phyloP scores from a whole-genome alignment of 352 stramenopile genomes.

The Globisporangium abappressorium region DNA sequence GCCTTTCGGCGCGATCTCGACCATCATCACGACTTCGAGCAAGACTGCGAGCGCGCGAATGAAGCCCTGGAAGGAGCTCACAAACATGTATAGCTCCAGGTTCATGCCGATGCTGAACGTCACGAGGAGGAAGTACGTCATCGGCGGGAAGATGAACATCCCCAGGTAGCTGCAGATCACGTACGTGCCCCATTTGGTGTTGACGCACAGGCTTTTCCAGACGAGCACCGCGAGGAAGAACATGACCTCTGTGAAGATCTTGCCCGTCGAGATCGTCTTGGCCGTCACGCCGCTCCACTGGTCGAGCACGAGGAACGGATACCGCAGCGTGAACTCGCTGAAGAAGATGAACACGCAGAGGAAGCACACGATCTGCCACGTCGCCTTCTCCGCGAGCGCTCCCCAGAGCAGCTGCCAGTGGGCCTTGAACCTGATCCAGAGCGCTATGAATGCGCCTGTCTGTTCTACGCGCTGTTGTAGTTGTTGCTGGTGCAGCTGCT shows the following conservation, averaged over 20 bases:
- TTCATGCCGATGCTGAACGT: conserved; percentile 24
- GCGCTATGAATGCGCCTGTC: neutral
- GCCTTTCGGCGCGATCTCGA: conserved; percentile 42
- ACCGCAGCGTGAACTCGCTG: conserved; percentile 45
- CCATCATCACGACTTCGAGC: conserved; percentile 34
- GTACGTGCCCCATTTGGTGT: conserved; percentile 35
- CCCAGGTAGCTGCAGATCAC: conserved; percentile 25
- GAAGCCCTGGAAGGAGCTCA: conserved; percentile 38
- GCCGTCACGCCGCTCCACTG: conserved; percentile 41
- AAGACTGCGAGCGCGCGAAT: conserved; percentile 31
- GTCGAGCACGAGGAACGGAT: conserved; percentile 34
- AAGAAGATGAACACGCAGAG: conserved; percentile 49
- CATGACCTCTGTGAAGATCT: conserved; percentile 33
- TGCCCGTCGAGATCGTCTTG: conserved; percentile 26
- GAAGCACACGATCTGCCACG: conserved; percentile 37
- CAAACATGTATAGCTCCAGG: conserved; percentile 32
- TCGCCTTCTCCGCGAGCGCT: conserved; percentile 34
- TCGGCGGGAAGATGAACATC: conserved; percentile 27
- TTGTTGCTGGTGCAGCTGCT: conserved; percentile 1
- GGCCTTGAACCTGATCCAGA: conserved; percentile 10
- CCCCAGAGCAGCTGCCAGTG: conserved; percentile 37
- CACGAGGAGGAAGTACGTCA: conserved; percentile 29
- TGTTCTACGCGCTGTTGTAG: neutral
- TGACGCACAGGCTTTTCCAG: conserved; percentile 32
- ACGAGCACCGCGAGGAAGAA: conserved; percentile 27